These are phyloP conservation scores for Lepidium africanum DNA, from an alignment of 345 rosid genomes.

Conservation along the genomic window DNA sequence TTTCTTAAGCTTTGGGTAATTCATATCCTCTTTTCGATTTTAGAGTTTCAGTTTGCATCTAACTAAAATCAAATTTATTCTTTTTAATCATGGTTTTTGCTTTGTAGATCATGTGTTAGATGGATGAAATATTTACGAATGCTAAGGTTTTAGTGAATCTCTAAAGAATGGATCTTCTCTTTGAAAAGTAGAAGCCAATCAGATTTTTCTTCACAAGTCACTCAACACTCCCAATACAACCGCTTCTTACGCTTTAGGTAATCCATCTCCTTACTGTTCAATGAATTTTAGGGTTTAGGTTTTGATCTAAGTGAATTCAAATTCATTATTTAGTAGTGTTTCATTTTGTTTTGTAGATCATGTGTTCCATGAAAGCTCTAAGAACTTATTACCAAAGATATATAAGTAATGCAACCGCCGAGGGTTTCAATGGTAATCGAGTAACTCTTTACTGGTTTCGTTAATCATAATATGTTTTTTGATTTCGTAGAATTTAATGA, in stretches of 20 bases:
- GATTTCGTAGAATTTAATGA: background rate
- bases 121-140: no score
- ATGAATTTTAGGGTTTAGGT: background rate
- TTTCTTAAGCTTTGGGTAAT: no score
- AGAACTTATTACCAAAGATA: conserved; percentile 69
- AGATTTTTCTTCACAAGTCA: conserved; percentile 38
- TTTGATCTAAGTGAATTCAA: background rate
- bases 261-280: background rate
- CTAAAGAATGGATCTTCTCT: no score
- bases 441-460: background rate
- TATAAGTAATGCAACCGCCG: conserved; percentile 69
- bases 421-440: conserved; percentile 69
- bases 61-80: no score
- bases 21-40: no score
- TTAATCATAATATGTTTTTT: background rate
- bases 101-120: no score
- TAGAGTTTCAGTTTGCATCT: no score
- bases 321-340: background rate
- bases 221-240: conserved; percentile 62
- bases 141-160: no score
- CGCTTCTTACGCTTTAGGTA: conserved; percentile 75
- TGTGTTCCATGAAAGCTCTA: conserved; percentile 72
- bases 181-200: no score
- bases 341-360: conserved; percentile 44
- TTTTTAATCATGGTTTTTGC: no score